These are phyloP conservation scores for Lizanozyma gosingica DNA, from an alignment of 1,139 yeast species.

Conservation along the genomic window DNA sequence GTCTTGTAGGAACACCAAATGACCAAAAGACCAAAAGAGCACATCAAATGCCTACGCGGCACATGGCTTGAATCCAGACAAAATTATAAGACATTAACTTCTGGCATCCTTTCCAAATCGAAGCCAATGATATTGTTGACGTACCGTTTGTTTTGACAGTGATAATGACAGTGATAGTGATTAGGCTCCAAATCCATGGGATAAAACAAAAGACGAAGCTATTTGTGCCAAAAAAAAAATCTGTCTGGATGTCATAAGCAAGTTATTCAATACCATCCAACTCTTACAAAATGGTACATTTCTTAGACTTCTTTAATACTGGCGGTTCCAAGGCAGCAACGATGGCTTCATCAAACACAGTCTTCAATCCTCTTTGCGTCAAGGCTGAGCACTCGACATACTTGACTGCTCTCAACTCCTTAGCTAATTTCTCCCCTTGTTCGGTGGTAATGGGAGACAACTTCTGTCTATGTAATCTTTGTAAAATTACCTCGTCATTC, in stretches of 20 bases:
- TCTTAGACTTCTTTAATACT: slow-evolving; percentile 71
- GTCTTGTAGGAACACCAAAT: not conserved
- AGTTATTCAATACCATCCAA: too few species aligned
- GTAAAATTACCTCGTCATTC: slow-evolving; percentile 83
- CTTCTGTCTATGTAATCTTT: slow-evolving; percentile 84
- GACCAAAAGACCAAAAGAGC: not conserved
- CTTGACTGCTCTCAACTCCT: slow-evolving; percentile 89
- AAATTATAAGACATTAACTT: too few species aligned
- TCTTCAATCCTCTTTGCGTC: slow-evolving; percentile 91
- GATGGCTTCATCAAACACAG: slow-evolving; percentile 94
- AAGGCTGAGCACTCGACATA: slow-evolving; percentile 98
- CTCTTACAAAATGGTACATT: slow-evolving; percentile 68
- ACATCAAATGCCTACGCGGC: not conserved
- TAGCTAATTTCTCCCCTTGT: slow-evolving; percentile 87
- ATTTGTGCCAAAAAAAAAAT: not conserved
- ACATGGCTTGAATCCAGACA: too few species aligned
- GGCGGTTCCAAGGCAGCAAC: slow-evolving; percentile 95
- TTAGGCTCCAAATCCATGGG: not conserved
- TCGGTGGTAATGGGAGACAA: slow-evolving; percentile 79
- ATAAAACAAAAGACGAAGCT: not conserved
- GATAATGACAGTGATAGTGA: not conserved
- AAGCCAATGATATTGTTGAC: not conserved
- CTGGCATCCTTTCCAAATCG: too few species aligned
- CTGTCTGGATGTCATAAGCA: too few species aligned
- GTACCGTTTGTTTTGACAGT: not conserved